Evolutionary conservation across 352 stramenopile species (phyloP).

Genomic region (Peronospora farinosa): DNA sequence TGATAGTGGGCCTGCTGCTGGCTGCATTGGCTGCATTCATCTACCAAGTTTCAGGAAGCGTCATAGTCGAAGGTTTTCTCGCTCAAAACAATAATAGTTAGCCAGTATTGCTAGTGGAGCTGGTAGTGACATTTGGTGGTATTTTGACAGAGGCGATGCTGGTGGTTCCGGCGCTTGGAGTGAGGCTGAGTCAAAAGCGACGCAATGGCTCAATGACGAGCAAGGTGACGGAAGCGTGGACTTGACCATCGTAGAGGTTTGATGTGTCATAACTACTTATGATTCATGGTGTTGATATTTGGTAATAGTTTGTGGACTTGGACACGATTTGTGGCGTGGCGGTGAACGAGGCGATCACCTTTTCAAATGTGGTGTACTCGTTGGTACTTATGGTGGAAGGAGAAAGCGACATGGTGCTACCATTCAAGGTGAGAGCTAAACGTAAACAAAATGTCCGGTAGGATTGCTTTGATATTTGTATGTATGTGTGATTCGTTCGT

Average conservation of each 20-base stretch:
- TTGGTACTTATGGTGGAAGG: conserved; percentile 72
- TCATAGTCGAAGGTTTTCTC: conserved; percentile 29
- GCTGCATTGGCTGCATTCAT: conserved; percentile 13
- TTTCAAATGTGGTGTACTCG: conserved; percentile 75
- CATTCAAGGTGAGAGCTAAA: conserved; percentile 53
- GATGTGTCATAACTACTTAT: background rate
- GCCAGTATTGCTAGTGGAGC: background rate
- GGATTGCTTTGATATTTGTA: background rate
- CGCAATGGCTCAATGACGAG: conserved; percentile 37
- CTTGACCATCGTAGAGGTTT: background rate
- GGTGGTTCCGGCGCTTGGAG: conserved; percentile 60
- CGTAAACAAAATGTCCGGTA: background rate
- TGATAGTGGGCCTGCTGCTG: conserved; percentile 15
- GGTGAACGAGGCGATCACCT: conserved; percentile 79
- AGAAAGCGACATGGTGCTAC: conserved; percentile 59
- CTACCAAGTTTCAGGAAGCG: conserved; percentile 14
- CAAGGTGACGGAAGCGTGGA: conserved; percentile 8
- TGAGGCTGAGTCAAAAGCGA: conserved; percentile 58
- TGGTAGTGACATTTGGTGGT: conserved; percentile 5
- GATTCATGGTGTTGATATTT: background rate
- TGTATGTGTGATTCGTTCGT: background rate
- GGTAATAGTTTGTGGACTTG: conserved; percentile 26
- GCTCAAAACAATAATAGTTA: background rate
- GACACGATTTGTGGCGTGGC: conserved; percentile 57
- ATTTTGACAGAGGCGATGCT: conserved; percentile 56